A percentile compares a stretch with the other conserved stretches of the same genome.
Evolutionary conservation across 2,329 filamentous ascomycete species (phyloP).

Genomic region (Penicillium sp.): DNA sequence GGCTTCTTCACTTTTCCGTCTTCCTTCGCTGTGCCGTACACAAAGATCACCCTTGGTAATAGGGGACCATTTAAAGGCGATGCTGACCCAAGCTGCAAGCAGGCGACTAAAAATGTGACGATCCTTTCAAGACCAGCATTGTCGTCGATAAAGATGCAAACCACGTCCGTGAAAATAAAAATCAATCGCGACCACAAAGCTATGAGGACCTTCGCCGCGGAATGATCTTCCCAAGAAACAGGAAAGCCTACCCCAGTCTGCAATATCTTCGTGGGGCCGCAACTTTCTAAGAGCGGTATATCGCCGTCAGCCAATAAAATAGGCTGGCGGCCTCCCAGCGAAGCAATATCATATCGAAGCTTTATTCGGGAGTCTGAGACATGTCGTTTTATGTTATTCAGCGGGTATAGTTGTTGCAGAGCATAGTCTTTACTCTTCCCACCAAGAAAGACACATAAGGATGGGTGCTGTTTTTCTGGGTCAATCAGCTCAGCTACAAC

Average conservation of each 20-base stretch:
- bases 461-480: conserved; percentile 8
- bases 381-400: conserved; percentile 16
- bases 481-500: background rate
- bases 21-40: background rate
- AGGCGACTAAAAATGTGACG: conserved; percentile 9
- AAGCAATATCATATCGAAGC: conserved; percentile 8
- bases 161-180: conserved; percentile 24
- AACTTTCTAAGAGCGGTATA: background rate
- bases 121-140: conserved; percentile 3
- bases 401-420: conserved; percentile 9
- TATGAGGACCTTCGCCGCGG: background rate
- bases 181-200: conserved; percentile 14
- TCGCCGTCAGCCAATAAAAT: conserved; percentile 2
- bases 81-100: background rate
- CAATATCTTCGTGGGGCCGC: background rate
- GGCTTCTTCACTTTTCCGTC: background rate
- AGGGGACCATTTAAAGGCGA: background rate
- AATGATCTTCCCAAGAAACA: background rate
- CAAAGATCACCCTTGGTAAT: background rate
- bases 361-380: conserved; percentile 3
- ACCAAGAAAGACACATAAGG: conserved; percentile 11
- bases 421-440: conserved; percentile 3
- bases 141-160: conserved; percentile 24
- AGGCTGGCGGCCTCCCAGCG: background rate
- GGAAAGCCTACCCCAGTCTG: background rate